Percentiles rank a stretch among this genome's conserved stretches.
Evolutionary conservation across 1,284 basidiomycete genomes (phyloP).

Genomic region (Heliocybe sulcata): DNA sequence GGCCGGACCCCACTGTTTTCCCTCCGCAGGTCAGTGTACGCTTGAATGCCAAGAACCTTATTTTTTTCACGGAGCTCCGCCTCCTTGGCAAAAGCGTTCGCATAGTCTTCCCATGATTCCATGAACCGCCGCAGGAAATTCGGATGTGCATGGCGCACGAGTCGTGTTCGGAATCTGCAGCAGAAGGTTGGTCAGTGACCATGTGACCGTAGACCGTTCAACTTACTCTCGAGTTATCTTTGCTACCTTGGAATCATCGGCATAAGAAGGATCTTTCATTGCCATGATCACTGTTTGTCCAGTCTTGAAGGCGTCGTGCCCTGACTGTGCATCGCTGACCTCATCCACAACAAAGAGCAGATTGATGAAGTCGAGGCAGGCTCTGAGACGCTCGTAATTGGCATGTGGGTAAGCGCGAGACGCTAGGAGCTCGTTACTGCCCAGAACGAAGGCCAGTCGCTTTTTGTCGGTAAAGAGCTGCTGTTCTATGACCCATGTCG

Average conservation of each 20-base stretch:
- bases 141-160: slow-evolving; percentile 35
- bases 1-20: slow-evolving; percentile 32
- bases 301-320: slow-evolving; percentile 44
- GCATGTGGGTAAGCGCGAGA: slow-evolving; percentile 57
- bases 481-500: slow-evolving; percentile 56
- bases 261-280: slow-evolving; percentile 43
- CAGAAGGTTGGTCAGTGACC: slow-evolving; percentile 2
- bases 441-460: slow-evolving; percentile 51
- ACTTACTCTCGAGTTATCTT: slow-evolving; percentile 57
- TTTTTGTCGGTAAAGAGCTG: slow-evolving; percentile 53
- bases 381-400: slow-evolving; percentile 49
- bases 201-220: slow-evolving; percentile 13
- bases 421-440: slow-evolving; percentile 54
- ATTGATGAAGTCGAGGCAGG: slow-evolving; percentile 59
- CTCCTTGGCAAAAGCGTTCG: slow-evolving; percentile 28
- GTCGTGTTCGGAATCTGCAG: slow-evolving; percentile 43
- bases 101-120: slow-evolving; percentile 24
- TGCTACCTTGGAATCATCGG: slow-evolving; percentile 45
- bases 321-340: slow-evolving; percentile 60
- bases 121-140: slow-evolving; percentile 31
- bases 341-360: slow-evolving; percentile 65
- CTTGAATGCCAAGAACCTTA: slow-evolving; percentile 22
- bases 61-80: slow-evolving; percentile 25
- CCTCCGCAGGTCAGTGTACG: slow-evolving; percentile 27
- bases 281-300: slow-evolving; percentile 46